phyloP scores from a whole-genome alignment of 768 basidiomycete genomes.

The Boletus reticuloceps region DNA sequence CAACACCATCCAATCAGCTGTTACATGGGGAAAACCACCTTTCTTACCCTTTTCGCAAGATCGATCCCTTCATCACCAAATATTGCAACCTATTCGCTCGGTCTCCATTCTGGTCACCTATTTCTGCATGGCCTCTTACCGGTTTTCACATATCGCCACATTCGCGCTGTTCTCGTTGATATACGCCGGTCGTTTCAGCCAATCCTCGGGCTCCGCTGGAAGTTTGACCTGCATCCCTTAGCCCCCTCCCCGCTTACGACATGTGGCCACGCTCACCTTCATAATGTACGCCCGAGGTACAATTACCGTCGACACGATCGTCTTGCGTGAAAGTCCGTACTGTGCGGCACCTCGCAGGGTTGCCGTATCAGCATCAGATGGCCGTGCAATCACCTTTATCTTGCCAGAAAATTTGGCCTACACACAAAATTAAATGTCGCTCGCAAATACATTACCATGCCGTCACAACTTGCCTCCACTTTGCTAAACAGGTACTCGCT shows the following conservation, averaged over 20 bases:
- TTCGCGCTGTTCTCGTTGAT: slow-evolving; percentile 76
- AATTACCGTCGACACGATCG: slow-evolving; percentile 79
- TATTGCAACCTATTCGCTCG: slow-evolving; percentile 67
- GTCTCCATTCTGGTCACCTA: slow-evolving; percentile 12
- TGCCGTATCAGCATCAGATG: slow-evolving; percentile 85
- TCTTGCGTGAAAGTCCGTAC: slow-evolving; percentile 75
- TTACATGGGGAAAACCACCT: slow-evolving; percentile 11
- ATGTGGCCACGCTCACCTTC: slow-evolving; percentile 50
- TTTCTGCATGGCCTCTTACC: slow-evolving; percentile 40
- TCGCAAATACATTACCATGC: background rate
- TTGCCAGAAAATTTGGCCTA: slow-evolving; percentile 65
- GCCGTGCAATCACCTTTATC: slow-evolving; percentile 76
- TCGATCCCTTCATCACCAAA: slow-evolving; percentile 83
- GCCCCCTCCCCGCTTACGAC: slow-evolving; percentile 1
- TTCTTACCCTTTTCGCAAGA: slow-evolving; percentile 77
- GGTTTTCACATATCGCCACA: slow-evolving; percentile 79
- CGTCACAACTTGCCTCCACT: slow-evolving; percentile 56
- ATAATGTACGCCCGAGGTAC: slow-evolving; percentile 83
- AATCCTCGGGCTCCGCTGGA: slow-evolving; percentile 84
- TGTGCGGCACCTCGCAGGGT: slow-evolving; percentile 86
- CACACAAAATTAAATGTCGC: no score
- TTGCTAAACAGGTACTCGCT: slow-evolving; percentile 81
- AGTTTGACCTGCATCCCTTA: slow-evolving; percentile 64
- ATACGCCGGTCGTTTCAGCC: slow-evolving; percentile 81
- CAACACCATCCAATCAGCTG: slow-evolving; percentile 14